Conservation (phyloP, 208 protist genomes). For the Leptomonas seymouri region DNA sequence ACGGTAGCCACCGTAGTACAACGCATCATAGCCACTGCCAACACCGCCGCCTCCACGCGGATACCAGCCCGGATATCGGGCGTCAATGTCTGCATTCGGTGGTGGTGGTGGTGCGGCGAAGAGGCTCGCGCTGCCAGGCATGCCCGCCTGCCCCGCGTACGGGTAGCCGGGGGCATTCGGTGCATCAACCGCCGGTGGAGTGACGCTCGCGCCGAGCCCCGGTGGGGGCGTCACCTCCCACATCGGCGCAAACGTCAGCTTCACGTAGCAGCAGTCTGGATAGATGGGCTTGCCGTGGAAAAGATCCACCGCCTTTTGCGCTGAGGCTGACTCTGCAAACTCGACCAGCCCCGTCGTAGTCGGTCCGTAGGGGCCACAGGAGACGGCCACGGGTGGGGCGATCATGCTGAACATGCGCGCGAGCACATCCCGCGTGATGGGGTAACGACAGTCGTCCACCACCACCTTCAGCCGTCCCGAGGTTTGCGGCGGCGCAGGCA, state of each 20-base stretch:
- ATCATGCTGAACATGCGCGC: constrained; percentile 84
- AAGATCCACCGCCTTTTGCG: constrained; percentile 60
- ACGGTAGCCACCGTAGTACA: constrained; percentile 2
- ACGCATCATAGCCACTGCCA: too few relatives aligned
- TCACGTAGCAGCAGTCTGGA: constrained; percentile 83
- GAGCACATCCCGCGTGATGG: constrained; percentile 80
- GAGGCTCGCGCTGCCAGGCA: neutral
- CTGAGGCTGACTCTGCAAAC: constrained; percentile 58
- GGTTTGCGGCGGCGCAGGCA: constrained; percentile 20
- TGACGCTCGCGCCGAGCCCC: neutral
- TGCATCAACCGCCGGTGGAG: constrained; percentile 22
- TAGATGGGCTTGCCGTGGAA: constrained; percentile 87
- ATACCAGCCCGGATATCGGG: constrained; percentile 9
- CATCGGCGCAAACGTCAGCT: constrained; percentile 48
- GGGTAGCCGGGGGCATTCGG: constrained; percentile 23
- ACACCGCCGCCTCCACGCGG: neutral
- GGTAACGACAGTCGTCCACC: constrained; percentile 85
- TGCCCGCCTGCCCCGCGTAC: neutral
- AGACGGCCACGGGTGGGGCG: constrained; percentile 51
- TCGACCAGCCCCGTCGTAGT: constrained; percentile 78
- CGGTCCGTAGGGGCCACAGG: constrained; percentile 64
- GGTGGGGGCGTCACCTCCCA: constrained; percentile 20
- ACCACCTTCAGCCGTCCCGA: constrained; percentile 60
- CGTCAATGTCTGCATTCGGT: neutral
- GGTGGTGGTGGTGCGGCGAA: neutral